Evolutionary conservation across 2,329 filamentous ascomycete genomes (phyloP).

Genomic region (Pseudogymnoascus sp.): DNA sequence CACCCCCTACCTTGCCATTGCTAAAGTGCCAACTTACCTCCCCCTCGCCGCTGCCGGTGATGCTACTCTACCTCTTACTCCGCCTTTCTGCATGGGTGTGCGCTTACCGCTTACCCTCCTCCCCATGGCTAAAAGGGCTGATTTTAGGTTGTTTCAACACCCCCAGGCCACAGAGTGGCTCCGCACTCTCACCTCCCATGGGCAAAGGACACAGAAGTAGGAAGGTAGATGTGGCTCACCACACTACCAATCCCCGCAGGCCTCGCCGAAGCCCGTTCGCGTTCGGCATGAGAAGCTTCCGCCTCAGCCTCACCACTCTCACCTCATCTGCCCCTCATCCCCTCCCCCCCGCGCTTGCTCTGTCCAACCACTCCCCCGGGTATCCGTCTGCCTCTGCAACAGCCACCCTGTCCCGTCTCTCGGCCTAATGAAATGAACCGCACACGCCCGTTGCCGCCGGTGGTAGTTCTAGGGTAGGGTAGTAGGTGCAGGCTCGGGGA

Average conservation of each 20-base stretch:
- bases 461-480: neutral
- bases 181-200: neutral
- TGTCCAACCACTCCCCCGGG: neutral
- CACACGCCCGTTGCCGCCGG: neutral
- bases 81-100: neutral
- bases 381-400: neutral
- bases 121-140: neutral
- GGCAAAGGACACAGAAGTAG: neutral
- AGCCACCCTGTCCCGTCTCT: neutral
- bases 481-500: neutral
- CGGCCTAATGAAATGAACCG: neutral
- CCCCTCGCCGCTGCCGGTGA: neutral
- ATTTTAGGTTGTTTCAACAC: neutral
- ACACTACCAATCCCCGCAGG: neutral
- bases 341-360: neutral
- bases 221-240: neutral
- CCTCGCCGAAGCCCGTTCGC: neutral
- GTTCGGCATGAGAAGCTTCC: neutral
- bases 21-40: neutral
- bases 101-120: neutral
- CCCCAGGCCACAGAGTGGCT: neutral
- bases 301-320: neutral
- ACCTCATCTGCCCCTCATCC: neutral
- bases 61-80: neutral
- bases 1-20: neutral